These are phyloP conservation scores for Mortierella sp. DNA, from an alignment of 371 early-diverging fungal species.

Conservation along the genomic window DNA sequence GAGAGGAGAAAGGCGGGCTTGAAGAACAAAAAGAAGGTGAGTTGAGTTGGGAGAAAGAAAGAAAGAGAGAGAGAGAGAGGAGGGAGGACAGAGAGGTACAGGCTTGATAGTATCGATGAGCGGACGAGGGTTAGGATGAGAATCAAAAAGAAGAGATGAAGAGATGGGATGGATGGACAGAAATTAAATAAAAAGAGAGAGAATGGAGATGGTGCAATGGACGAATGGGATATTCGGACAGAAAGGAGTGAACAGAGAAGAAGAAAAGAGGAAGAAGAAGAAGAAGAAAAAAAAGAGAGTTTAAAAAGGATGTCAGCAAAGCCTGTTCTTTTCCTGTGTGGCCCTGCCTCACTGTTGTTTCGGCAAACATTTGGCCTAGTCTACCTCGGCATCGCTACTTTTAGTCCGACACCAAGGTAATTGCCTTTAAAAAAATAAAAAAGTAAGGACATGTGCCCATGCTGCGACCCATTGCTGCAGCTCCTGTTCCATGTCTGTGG, in stretches of 20 bases:
- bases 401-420: too few species aligned
- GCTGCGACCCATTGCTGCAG: too few species aligned
- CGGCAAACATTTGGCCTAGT: too few species aligned
- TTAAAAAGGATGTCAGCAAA: neutral
- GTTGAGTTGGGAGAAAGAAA: neutral
- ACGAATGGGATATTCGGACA: neutral
- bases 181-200: neutral
- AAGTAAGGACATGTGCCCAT: too few species aligned
- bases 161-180: neutral
- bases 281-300: conserved; percentile 3
- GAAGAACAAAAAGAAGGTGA: neutral
- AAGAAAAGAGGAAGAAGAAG: conserved; percentile 1
- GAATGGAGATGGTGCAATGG: conserved; percentile 3
- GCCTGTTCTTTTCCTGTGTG: neutral
- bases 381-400: too few species aligned
- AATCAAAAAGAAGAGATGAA: conserved; percentile 1
- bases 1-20: conserved; percentile 1
- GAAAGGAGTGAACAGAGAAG: neutral
- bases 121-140: neutral
- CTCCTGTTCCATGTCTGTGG: too few species aligned
- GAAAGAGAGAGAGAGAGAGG: neutral
- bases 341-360: too few species aligned
- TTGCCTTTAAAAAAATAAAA: too few species aligned
- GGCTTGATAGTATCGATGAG: neutral
- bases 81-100: neutral